Conservation (phyloP, 257 asterid genomes). For the Solanum boliviense region DNA sequence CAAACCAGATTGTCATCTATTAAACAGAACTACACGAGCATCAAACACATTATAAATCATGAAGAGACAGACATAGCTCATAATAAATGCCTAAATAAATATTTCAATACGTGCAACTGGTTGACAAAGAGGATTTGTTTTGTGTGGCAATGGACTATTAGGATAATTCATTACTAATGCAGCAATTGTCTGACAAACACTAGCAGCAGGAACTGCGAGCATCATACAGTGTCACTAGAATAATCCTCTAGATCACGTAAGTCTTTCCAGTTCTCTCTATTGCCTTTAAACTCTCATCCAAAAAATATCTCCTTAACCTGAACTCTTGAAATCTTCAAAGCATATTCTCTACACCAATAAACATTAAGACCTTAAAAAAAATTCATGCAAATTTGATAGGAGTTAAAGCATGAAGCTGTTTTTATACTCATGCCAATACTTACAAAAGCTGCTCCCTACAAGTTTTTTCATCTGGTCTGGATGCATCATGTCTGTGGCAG, state of each 20-base stretch:
- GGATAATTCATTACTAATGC: neutral
- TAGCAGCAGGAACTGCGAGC: neutral
- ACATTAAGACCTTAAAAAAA: neutral
- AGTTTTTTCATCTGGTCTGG: conserved; percentile 86
- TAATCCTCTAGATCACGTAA: neutral
- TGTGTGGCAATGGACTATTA: neutral
- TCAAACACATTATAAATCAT: neutral
- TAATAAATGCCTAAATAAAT: neutral
- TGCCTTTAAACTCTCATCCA: neutral
- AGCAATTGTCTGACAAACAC: neutral
- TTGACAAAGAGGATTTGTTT: neutral
- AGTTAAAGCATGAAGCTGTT: neutral
- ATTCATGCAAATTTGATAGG: neutral
- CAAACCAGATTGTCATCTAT: neutral
- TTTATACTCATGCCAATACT: conserved; percentile 14
- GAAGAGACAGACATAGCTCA: neutral
- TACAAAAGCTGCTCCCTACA: conserved; percentile 79
- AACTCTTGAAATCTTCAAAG: neutral
- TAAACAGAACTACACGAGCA: neutral
- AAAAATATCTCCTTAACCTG: neutral
- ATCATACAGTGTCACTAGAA: neutral
- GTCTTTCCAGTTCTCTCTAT: neutral
- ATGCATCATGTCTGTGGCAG: conserved; percentile 95
- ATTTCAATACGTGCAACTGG: neutral
- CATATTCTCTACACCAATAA: neutral